Base-by-base conservation (phyloP, 371 early-diverging fungal species). In the Apophysomyces ossiformis region DNA sequence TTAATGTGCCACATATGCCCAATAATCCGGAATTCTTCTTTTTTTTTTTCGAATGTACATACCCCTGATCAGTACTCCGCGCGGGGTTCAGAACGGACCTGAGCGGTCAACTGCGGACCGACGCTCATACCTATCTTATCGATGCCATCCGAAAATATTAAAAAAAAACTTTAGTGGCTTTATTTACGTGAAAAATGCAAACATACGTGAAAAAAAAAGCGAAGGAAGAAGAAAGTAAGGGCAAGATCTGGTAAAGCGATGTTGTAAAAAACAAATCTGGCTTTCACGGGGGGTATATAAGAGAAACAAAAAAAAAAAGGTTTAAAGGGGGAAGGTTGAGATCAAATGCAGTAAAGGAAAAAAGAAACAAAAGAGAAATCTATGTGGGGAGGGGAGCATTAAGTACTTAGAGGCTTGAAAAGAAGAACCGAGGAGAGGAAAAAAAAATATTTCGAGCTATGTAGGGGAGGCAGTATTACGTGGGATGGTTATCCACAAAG, bases 341-440 rank as follows among this genome's bases (percentile, higher is more conserved):
- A 50, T 50, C 54, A 50, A 50, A 50, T 50, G 54, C 54, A 50
- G 54, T 50, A 50, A 21, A 50, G 21, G 54, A 50, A 50, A 50
- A 50, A 50, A 45, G 8, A 45, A 45, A 45, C 13, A 13, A 12
- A 45, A 50, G 21, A 50, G 54, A 26, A 50, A 21, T 50, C 54
- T 50, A 50, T 50, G 54, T 50, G 54, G 21, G 54, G 21, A 50
- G 54, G 21, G 54, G 21, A 50, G 54, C 54, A 50, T 50, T 50
- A 50, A 50, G 54, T 50, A 50, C 54, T 50, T 50, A 50, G 54
- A 50, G 54, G 54, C 21, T 47, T 50, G n/a, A 50, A 50, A 50
- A 50, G 21, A 50, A n/a, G 9, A 50, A 50, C 41, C 41, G 13
- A 21, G 54, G 21, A 50, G 21, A 50, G 32, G 32, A 26, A 26